Conservation (phyloP, 23 red algal species). For the Gracilaria vermiculophylla region DNA sequence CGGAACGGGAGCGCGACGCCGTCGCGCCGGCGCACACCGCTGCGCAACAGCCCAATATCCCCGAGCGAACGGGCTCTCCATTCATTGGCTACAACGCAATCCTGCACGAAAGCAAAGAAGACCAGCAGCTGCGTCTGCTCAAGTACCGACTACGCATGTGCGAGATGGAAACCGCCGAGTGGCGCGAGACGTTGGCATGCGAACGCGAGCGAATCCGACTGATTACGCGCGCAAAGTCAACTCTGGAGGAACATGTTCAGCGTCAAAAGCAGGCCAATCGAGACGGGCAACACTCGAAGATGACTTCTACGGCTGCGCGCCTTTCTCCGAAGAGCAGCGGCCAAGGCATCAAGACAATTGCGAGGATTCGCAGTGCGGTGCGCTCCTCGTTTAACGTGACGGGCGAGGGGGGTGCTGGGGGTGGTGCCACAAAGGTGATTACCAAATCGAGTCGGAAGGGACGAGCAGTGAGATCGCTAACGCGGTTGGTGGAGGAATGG, state of each 20-base stretch:
- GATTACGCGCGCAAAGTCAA: not conserved
- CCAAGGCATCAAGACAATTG: not conserved
- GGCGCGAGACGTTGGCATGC: slow-evolving; percentile 1
- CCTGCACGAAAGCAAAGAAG: slow-evolving; percentile 14
- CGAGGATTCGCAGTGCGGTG: slow-evolving; percentile 6
- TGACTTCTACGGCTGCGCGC: too few relatives aligned
- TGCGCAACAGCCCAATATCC: not conserved
- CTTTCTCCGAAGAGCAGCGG: too few relatives aligned
- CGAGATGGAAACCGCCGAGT: slow-evolving; percentile 35
- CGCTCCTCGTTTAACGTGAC: not conserved
- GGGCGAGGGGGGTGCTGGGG: not conserved
- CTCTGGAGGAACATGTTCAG: slow-evolving; percentile 10
- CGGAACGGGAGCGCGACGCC: not conserved
- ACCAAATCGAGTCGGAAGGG: slow-evolving; percentile 13
- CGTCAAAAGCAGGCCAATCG: slow-evolving; percentile 19
- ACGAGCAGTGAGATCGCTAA: not conserved
- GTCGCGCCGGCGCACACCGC: not conserved
- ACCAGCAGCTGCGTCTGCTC: slow-evolving; percentile 19
- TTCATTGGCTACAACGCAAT: not conserved
- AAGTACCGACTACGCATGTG: slow-evolving; percentile 46
- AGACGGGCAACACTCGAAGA: not conserved
- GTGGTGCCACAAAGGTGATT: not conserved
- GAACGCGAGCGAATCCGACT: slow-evolving; percentile 7
- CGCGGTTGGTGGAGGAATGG: not conserved
- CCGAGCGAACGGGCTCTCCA: not conserved